Evolutionary conservation across 768 basidiomycete species (phyloP), one percentile per base, ranked within the genome.

Genomic region (Sarcomyxa edulis): DNA sequence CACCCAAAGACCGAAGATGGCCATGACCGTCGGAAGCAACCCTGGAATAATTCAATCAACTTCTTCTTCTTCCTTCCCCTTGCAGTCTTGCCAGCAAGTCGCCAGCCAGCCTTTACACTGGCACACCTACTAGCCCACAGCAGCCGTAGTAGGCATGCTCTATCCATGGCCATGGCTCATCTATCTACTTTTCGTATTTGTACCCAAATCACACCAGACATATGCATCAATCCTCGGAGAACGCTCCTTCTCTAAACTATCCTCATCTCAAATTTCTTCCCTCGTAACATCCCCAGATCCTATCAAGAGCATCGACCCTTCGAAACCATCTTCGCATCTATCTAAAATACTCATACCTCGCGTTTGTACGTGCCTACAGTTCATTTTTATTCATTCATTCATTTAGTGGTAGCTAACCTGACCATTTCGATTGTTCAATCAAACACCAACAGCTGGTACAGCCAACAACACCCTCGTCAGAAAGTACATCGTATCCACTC

Each of bases 261-360:
- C 82, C 29, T 37, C 66, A 3, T 64, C 67, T 22, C 67, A 78
- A 42, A 66, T 87, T 30, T 48, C 60, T 16, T 53, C 66, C 20
- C 64, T 88, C 26, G 63, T 75, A 16, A 61, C 68, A 12, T 59
- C 66, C n/a, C 69, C 68, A 6, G 83, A 92, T 58, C 81, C 84
- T 24, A 55, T 75, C 23, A 75, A 71, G 54, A 82, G 78, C 48
- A 51, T 94, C 40, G 81, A 93, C 58, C 74, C 75, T 7, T 55
- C 59, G 19, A 71, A 84, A 49, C 75, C 84, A 0, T 49, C 63
- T 16, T 88, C 86, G 2, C 85, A 92, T 59, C 54, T 99, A 28
- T 84, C 85, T 2, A 81, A 77, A 54, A 77, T 97, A 11, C 65
- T 98, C 34, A 87, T 97, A 44, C 95, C 95, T 15, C 71, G 95